Evolutionary conservation across 2,329 filamentous ascomycete species (phyloP).

Genomic region (Didymella glomerata): DNA sequence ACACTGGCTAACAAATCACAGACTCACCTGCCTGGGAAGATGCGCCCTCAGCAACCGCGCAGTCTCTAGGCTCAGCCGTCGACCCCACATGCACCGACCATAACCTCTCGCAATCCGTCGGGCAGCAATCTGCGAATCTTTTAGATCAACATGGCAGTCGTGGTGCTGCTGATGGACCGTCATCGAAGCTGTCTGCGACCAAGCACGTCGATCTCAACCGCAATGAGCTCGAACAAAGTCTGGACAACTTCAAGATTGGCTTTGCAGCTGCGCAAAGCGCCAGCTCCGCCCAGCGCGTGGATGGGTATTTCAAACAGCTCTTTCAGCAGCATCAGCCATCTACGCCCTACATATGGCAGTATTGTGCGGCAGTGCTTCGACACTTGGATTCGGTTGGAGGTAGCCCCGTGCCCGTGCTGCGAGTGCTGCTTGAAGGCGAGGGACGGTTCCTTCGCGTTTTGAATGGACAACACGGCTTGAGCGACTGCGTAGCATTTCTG

Average conservation of each 20-base stretch:
- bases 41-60: not conserved
- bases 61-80: not conserved
- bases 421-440: not conserved
- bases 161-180: not conserved
- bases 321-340: constrained; percentile 8
- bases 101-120: not conserved
- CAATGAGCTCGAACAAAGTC: constrained; percentile 5
- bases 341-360: constrained; percentile 6
- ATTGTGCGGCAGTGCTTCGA: constrained; percentile 9
- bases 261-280: not conserved
- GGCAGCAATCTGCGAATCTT: not conserved
- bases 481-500: constrained; percentile 4
- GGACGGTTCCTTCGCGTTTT: constrained; percentile 1
- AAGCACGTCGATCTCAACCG: not conserved
- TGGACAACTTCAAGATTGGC: constrained; percentile 6
- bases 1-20: constrained; percentile 5
- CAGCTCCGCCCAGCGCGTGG: not conserved
- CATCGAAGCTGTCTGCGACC: not conserved
- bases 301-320: not conserved
- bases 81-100: not conserved
- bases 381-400: not conserved
- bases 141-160: not conserved
- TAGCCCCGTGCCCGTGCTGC: constrained; percentile 4
- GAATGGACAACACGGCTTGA: not conserved
- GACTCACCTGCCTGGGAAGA: not conserved